These are phyloP conservation scores for Gaertneriomyces sp. DNA, from an alignment of 192 early-diverging fungal species.

Conservation along the genomic window DNA sequence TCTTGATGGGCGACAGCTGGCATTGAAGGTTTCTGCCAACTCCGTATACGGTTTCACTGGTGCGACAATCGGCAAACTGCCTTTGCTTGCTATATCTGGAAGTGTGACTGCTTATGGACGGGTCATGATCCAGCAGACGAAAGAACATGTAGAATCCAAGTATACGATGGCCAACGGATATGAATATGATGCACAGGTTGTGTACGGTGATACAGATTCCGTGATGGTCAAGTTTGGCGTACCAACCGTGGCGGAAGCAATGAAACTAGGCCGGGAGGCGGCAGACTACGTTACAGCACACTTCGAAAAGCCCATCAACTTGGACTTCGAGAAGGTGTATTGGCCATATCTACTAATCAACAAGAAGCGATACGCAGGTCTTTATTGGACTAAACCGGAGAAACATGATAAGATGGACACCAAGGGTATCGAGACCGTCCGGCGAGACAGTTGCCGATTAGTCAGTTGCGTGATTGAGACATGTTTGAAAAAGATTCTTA, in stretches of 20 bases:
- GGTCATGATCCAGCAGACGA: constrained; percentile 91
- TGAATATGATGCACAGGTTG: constrained; percentile 80
- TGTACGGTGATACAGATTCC: constrained; percentile 99
- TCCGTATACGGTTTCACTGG: constrained; percentile 98
- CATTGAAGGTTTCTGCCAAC: constrained; percentile 92
- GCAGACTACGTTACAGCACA: constrained; percentile 79
- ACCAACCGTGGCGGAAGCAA: constrained; percentile 70
- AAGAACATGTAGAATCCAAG: constrained; percentile 73
- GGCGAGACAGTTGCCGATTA: constrained; percentile 91
- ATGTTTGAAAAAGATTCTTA: constrained; percentile 82
- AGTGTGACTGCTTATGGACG: constrained; percentile 93
- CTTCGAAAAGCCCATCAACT: constrained; percentile 90
- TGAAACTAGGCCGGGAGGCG: constrained; percentile 81
- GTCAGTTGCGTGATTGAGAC: constrained; percentile 91
- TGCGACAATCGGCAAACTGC: constrained; percentile 85
- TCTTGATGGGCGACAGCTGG: constrained; percentile 93
- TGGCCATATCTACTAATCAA: constrained; percentile 96
- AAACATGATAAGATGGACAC: constrained; percentile 96
- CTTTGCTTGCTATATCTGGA: constrained; percentile 89
- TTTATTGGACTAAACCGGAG: constrained; percentile 94
- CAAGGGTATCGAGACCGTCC: constrained; percentile 98
- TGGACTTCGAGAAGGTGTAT: constrained; percentile 99
- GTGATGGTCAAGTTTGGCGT: constrained; percentile 99
- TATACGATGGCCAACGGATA: constrained; percentile 87
- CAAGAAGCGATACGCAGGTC: constrained; percentile 97